A percentile compares a stretch with the other conserved stretches of the same genome.
Evolutionary conservation across 2,329 filamentous ascomycete genomes (phyloP).

Genomic region (Emericellopsis atlantica): DNA sequence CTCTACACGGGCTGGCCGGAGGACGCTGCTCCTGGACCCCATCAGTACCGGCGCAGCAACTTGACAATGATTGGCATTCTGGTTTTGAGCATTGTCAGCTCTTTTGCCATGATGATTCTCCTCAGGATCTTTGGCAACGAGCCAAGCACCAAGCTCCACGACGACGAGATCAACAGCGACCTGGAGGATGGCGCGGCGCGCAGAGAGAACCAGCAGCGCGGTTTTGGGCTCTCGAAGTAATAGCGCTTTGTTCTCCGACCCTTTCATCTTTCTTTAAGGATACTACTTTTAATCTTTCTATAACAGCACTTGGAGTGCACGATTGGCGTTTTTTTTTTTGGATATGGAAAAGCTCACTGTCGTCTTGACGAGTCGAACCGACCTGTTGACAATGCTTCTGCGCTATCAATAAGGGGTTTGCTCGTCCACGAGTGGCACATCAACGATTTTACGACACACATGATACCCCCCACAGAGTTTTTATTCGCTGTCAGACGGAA

Average conservation of each 20-base stretch:
- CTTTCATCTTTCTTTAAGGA: not conserved
- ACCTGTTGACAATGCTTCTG: conserved; percentile 34
- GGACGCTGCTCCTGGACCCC: conserved; percentile 54
- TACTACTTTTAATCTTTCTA: not conserved
- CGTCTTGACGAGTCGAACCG: not conserved
- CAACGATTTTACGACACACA: conserved; percentile 9
- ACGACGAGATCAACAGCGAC: conserved; percentile 24
- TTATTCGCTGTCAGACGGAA: conserved; percentile 27
- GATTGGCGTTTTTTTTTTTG: not conserved
- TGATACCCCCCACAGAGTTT: conserved; percentile 33
- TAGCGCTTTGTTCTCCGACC: not conserved
- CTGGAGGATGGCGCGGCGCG: conserved; percentile 49
- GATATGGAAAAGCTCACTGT: not conserved
- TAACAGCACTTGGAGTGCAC: no score
- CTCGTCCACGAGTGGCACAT: no score
- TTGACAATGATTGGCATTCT: conserved; percentile 81
- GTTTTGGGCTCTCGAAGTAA: conserved; percentile 29
- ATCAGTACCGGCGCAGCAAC: conserved; percentile 73
- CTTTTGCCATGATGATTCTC: conserved; percentile 54
- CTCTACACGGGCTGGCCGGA: conserved; percentile 78
- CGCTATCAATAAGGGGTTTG: conserved; percentile 23
- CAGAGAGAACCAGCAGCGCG: conserved; percentile 43
- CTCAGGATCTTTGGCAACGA: conserved; percentile 46
- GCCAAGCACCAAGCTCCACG: conserved; percentile 31
- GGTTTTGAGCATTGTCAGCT: conserved; percentile 61